A percentile compares a stretch with the other conserved stretches of the same genome.
phyloP scores from a whole-genome alignment of 371 early-diverging fungal species.

The Dichotomocladium elegans region DNA sequence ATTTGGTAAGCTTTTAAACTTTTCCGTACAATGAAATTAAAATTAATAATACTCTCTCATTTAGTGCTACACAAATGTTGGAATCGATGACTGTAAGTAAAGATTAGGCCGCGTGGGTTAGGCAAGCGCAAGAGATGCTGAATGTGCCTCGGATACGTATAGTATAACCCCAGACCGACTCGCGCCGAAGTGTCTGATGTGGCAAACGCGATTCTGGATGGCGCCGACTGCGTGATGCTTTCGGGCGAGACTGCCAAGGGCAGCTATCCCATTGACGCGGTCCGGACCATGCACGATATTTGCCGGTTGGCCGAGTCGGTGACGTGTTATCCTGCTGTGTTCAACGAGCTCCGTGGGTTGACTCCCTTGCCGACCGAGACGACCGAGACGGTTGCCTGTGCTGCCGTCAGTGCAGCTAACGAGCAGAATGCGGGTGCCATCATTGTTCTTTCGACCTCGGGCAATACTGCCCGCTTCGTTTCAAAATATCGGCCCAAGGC shows the following conservation, averaged over 20 bases:
- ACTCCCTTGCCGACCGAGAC: conserved; percentile 73
- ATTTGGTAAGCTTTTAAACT: conserved; percentile 59
- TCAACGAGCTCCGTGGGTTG: conserved; percentile 75
- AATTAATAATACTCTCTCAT: background rate
- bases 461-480: conserved; percentile 86
- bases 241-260: conserved; percentile 98
- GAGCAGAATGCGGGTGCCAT: conserved; percentile 86
- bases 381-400: conserved; percentile 92
- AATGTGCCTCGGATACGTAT: background rate
- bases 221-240: conserved; percentile 98
- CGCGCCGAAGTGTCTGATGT: conserved; percentile 99
- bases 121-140: background rate
- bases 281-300: conserved; percentile 75
- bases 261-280: conserved; percentile 73
- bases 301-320: conserved; percentile 74
- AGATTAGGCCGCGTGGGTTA: no score
- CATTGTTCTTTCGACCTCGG: conserved; percentile 78
- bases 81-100: conserved; percentile 90
- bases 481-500: conserved; percentile 93
- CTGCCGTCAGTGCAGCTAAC: conserved; percentile 87
- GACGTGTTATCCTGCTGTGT: conserved; percentile 73
- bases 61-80: conserved; percentile 97
- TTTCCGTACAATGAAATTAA: no score
- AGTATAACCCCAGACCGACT: conserved; percentile 91
- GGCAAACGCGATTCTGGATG: conserved; percentile 96